A percentile compares a stretch with the other conserved stretches of the same genome.
Conservation (phyloP, 1,284 basidiomycete genomes). For the Boletellus sp. region DNA sequence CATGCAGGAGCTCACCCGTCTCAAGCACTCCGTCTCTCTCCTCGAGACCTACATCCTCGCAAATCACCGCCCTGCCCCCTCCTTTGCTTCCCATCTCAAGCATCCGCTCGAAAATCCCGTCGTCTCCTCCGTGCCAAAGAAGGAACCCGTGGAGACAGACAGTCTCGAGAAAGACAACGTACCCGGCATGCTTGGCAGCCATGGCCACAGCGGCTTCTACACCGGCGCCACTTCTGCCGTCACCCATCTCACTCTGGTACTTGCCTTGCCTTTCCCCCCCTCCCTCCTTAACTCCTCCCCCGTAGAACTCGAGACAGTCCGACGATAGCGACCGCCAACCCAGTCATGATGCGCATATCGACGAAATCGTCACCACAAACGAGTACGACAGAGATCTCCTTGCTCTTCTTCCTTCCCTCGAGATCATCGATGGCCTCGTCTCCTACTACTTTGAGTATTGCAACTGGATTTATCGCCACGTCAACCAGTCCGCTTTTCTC, state of each 20-base stretch:
- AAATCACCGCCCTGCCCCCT: constrained; percentile 36
- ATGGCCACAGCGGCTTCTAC: constrained; percentile 63
- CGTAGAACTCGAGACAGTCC: constrained; percentile 47
- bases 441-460: constrained; percentile 77
- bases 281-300: constrained; percentile 10
- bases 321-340: constrained; percentile 51
- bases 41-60: constrained; percentile 67
- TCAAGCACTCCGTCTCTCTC: constrained; percentile 68
- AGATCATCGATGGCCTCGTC: constrained; percentile 67
- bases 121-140: constrained; percentile 42
- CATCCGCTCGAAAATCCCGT: constrained; percentile 35
- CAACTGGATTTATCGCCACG: constrained; percentile 79
- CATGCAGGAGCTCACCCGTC: constrained; percentile 64
- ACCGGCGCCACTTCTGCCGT: constrained; percentile 69
- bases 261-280: constrained; percentile 16
- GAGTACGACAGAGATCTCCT: constrained; percentile 73
- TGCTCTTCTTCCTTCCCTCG: constrained; percentile 55
- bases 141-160: constrained; percentile 49
- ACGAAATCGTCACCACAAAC: constrained; percentile 42
- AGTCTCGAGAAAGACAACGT: constrained; percentile 44
- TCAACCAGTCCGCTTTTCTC: constrained; percentile 59
- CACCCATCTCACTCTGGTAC: constrained; percentile 61
- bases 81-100: constrained; percentile 29
- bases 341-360: constrained; percentile 41
- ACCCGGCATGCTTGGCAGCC: constrained; percentile 64